phyloP scores from a whole-genome alignment of 805 yeast genomes.

The Candida peoriensis region DNA sequence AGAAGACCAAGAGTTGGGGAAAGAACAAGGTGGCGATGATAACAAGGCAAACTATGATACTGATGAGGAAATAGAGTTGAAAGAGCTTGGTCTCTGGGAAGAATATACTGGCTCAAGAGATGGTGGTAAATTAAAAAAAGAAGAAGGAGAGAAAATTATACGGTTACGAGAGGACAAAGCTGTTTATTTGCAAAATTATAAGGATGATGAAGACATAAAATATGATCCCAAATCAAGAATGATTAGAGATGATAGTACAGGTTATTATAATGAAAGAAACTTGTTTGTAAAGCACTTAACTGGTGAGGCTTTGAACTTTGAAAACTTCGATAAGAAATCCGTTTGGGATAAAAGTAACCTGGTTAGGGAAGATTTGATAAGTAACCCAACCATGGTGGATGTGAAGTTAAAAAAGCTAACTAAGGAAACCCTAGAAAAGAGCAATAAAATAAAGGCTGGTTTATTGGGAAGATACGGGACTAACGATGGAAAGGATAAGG shows the following conservation, averaged over 20 bases:
- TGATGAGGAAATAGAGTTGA: conserved; percentile 39
- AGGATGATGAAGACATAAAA: conserved; percentile 34
- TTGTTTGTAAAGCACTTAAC: conserved; percentile 49
- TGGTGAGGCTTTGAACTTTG: conserved; percentile 54
- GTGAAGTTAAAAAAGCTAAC: conserved; percentile 31
- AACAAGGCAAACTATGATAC: conserved; percentile 27
- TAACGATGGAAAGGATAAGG: conserved; percentile 7
- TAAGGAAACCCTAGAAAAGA: conserved; percentile 23
- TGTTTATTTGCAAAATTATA: conserved; percentile 49
- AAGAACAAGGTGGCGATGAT: conserved; percentile 8
- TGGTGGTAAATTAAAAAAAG: conserved; percentile 22
- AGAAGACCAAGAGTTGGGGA: neutral
- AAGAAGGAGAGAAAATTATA: conserved; percentile 38
- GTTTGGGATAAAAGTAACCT: conserved; percentile 37
- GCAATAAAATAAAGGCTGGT: conserved; percentile 27
- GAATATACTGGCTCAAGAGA: conserved; percentile 6
- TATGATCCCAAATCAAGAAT: conserved; percentile 52
- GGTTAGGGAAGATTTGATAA: conserved; percentile 26
- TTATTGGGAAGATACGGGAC: conserved; percentile 32
- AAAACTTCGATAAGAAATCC: conserved; percentile 37
- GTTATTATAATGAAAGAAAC: conserved; percentile 32
- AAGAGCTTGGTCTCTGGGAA: conserved; percentile 33
- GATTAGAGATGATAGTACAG: conserved; percentile 28
- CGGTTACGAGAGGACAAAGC: conserved; percentile 76
- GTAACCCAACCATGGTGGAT: conserved; percentile 43